phyloP scores from a whole-genome alignment of 129 eudicot species.

The Erigeron canadensis region DNA sequence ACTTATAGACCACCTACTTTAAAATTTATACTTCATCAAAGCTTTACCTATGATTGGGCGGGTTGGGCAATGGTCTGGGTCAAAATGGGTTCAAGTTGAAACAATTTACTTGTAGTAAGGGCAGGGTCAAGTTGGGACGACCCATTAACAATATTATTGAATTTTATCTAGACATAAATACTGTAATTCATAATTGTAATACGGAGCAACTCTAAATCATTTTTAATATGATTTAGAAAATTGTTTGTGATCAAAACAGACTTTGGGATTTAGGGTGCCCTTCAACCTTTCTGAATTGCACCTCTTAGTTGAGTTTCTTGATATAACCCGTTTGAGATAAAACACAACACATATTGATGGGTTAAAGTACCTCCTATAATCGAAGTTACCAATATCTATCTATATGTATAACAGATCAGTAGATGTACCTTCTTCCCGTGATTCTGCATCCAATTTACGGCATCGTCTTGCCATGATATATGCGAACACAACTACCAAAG shows the following conservation, averaged over 20 bases:
- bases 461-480: constrained; percentile 32
- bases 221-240: neutral
- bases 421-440: constrained; percentile 38
- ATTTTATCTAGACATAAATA: neutral
- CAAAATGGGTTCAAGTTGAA: neutral
- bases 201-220: neutral
- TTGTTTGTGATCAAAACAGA: neutral
- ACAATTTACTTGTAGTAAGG: neutral
- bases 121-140: neutral
- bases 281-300: neutral
- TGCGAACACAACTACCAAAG: constrained; percentile 26
- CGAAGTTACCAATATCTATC: neutral
- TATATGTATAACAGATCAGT: neutral
- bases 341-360: neutral
- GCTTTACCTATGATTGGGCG: constrained; percentile 3
- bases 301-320: neutral
- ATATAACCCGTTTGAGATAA: neutral
- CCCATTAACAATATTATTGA: neutral
- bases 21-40: neutral
- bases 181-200: neutral
- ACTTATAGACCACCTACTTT: neutral
- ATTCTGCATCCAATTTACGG: constrained; percentile 21
- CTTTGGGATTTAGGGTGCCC: neutral
- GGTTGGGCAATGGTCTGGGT: neutral
- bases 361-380: neutral